Conservation (phyloP, 805 yeast genomes). For the Candida broadrunensis region DNA sequence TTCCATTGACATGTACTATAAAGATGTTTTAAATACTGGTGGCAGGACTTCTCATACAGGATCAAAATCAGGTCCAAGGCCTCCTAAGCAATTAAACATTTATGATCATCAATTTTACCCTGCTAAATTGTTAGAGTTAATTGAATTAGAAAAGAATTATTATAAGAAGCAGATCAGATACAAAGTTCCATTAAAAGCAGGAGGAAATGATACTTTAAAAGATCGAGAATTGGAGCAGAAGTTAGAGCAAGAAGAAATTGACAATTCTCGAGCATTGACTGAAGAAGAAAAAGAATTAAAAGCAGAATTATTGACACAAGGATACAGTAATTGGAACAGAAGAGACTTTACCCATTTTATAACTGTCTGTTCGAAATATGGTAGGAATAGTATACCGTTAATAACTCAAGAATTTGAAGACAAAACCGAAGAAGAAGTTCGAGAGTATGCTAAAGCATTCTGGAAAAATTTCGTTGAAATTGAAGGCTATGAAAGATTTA, state of each 20-base stretch:
- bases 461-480: constrained; percentile 78
- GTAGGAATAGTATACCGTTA: constrained; percentile 66
- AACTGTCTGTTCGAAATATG: constrained; percentile 69
- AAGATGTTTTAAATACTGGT: constrained; percentile 74
- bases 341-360: constrained; percentile 85
- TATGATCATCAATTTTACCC: constrained; percentile 93
- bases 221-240: constrained; percentile 43
- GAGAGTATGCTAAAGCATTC: constrained; percentile 72
- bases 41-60: constrained; percentile 45
- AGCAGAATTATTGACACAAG: constrained; percentile 56
- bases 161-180: constrained; percentile 66
- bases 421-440: constrained; percentile 76
- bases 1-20: constrained; percentile 82
- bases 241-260: constrained; percentile 69
- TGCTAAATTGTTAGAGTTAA: constrained; percentile 66
- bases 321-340: constrained; percentile 81
- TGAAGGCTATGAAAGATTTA: constrained; percentile 84
- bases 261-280: constrained; percentile 74
- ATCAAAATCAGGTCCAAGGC: constrained; percentile 61
- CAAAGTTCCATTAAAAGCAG: constrained; percentile 61
- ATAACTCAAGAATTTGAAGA: constrained; percentile 81
- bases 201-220: constrained; percentile 34
- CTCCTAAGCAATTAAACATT: constrained; percentile 79
- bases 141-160: constrained; percentile 78
- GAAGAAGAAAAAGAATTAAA: constrained; percentile 74